phyloP scores from a whole-genome alignment of 805 yeast genomes.

The Saturnispora ahearnii region DNA sequence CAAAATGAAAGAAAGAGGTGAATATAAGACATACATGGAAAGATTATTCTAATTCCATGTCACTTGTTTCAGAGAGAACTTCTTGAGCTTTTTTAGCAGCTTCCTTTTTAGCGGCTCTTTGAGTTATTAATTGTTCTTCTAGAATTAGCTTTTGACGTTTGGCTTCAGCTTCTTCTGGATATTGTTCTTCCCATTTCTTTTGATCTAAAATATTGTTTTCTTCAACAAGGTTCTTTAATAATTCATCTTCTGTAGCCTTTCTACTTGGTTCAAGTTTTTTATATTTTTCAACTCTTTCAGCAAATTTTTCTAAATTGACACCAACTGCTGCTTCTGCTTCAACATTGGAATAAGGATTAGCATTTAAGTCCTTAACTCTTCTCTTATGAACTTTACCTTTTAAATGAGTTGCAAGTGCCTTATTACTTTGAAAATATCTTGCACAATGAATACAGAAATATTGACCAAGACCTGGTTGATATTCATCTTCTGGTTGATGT shows the following conservation, averaged over 20 bases:
- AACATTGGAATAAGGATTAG: slow-evolving; percentile 75
- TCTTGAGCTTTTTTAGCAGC: slow-evolving; percentile 1
- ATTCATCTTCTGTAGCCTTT: slow-evolving; percentile 32
- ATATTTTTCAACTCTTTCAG: slow-evolving; percentile 53
- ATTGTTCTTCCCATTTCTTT: slow-evolving; percentile 21
- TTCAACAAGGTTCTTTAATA: slow-evolving; percentile 20
- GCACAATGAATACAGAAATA: slow-evolving; percentile 93
- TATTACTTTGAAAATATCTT: slow-evolving; percentile 74
- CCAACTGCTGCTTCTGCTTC: slow-evolving; percentile 94
- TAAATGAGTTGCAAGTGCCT: slow-evolving; percentile 62
- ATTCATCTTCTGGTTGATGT: slow-evolving; percentile 82
- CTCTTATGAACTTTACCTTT: slow-evolving; percentile 79
- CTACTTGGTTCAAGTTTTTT: slow-evolving; percentile 40
- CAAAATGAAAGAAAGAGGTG: neutral
- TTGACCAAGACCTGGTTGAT: slow-evolving; percentile 90
- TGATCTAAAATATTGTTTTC: slow-evolving; percentile 29
- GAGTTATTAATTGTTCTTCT: slow-evolving; percentile 4
- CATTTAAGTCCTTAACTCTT: slow-evolving; percentile 65
- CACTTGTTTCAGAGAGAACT: slow-evolving; percentile 6
- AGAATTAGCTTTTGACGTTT: slow-evolving; percentile 6
- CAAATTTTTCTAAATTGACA: slow-evolving; percentile 55
- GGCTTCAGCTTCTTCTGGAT: slow-evolving; percentile 18
- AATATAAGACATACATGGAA: neutral
- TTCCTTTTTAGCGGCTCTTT: slow-evolving; percentile 3
- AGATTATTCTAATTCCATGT: slow-evolving; percentile 6